Base-by-base conservation (phyloP, 2,329 filamentous ascomycete genomes). In the Colletotrichum godetiae region DNA sequence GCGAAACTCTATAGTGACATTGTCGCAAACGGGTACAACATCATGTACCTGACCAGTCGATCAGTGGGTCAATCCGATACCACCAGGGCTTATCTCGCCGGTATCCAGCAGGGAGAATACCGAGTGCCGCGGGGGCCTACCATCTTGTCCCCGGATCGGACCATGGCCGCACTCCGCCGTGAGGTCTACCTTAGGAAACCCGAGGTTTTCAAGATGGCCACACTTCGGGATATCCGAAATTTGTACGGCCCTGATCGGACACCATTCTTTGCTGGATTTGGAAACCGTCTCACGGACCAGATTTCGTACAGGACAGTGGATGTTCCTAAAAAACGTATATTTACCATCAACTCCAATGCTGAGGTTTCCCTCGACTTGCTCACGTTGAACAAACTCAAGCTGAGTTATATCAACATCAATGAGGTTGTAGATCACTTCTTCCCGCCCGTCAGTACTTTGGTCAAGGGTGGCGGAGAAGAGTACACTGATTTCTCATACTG, bases 201-300 rank as follows among this genome's bases (percentile, higher is more conserved):
- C 0, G 95, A 99, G 80, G 95, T 99, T 8, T 99, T 99, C 90
- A 99, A 99, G 84, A 99, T 99, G 97, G 95, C 97, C 2, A 99
- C 97, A 75, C 86, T 99, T 24, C 92, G 97, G 53, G 97, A 99
- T 81, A 98, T 99, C 77, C 92, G 95, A 80, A 94, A 92, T 72
- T 88, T 99, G 0, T 99, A 98, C 79, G 92, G 91, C 3, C 88
- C 90, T 0, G 91, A 93, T 31, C 87, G 90, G 55, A 95, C 92
- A 22, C 96, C 97, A 0, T 99, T 99, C 80, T 98, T 98, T 79
- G 97, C 97, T 12, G 97, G 97, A 0, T 99, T 98, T 79, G 97
- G 97, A 72, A 99, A 99, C 82, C 92, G 97, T 68, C 88, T 99
- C 69, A 99, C 97, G 0, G 97, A 99, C 81, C 97, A 97, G 67